Conservation (phyloP, 1,284 basidiomycete species). For the Trametes versicolor region DNA sequence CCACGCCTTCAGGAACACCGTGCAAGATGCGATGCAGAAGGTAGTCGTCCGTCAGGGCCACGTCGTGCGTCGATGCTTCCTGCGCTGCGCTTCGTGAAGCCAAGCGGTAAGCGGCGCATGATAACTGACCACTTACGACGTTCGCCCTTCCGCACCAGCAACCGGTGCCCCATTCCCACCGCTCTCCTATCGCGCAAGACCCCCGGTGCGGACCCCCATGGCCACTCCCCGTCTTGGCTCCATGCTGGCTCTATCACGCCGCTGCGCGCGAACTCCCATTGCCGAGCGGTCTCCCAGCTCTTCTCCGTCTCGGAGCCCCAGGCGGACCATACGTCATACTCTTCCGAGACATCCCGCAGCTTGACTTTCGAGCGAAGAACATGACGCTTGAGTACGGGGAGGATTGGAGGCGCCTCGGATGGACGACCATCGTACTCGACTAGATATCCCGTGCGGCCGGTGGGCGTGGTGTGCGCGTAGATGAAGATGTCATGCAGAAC, state of each 20-base stretch:
- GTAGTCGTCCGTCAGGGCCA: conserved; percentile 67
- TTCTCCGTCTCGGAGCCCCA: conserved; percentile 68
- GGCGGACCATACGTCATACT: conserved; percentile 83
- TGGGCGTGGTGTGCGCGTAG: conserved; percentile 66
- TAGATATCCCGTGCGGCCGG: conserved; percentile 65
- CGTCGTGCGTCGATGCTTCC: conserved; percentile 64
- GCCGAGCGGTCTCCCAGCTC: conserved; percentile 51
- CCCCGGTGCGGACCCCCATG: conserved; percentile 67
- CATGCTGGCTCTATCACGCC: conserved; percentile 77
- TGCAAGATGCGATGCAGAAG: conserved; percentile 81
- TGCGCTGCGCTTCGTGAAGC: conserved; percentile 54
- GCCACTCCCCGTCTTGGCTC: conserved; percentile 57
- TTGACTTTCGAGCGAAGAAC: conserved; percentile 92
- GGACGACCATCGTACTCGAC: conserved; percentile 78
- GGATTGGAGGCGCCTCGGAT: conserved; percentile 66
- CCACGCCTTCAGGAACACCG: conserved; percentile 89
- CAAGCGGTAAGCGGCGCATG: conserved; percentile 12
- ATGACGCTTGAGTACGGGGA: conserved; percentile 82
- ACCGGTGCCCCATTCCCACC: conserved; percentile 78
- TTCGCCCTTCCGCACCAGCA: conserved; percentile 76
- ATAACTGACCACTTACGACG: conserved; percentile 63
- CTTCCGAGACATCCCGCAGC: conserved; percentile 77
- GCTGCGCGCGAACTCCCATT: conserved; percentile 68
- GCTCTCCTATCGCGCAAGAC: conserved; percentile 78
- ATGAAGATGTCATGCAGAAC: conserved; percentile 91